Evolutionary conservation across 345 rosid species (phyloP).

Genomic region (Acer negundo): DNA sequence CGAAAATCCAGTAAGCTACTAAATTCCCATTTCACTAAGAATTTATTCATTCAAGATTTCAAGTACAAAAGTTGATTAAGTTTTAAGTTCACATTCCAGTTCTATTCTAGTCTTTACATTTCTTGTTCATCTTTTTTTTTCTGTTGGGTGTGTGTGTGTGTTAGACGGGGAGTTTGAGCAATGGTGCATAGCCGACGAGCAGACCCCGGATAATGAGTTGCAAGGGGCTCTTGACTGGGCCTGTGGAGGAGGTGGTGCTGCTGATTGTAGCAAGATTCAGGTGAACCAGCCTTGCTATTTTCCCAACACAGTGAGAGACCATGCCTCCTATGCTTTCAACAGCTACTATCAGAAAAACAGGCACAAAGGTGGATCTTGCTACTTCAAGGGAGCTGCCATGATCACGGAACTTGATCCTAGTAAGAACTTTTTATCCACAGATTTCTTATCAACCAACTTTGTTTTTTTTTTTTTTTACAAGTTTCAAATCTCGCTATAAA

Average conservation of each 20-base stretch:
- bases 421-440: conserved; percentile 30
- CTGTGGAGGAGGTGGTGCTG: conserved; percentile 66
- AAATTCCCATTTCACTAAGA: background rate
- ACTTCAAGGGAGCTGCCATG: conserved; percentile 78
- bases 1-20: conserved; percentile 40
- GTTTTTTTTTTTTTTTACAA: background rate
- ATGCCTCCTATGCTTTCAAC: conserved; percentile 82
- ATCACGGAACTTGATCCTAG: conserved; percentile 78
- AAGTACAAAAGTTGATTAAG: background rate
- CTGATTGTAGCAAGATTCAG: conserved; percentile 64
- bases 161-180: conserved; percentile 59
- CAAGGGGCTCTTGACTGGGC: conserved; percentile 75
- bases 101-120: background rate
- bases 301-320: conserved; percentile 68
- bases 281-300: conserved; percentile 59
- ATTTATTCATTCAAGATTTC: background rate
- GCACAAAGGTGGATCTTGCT: conserved; percentile 71
- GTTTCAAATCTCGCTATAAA: background rate
- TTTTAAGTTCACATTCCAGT: background rate
- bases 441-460: background rate
- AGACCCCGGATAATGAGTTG: conserved; percentile 66
- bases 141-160: background rate
- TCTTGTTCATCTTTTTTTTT: background rate
- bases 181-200: conserved; percentile 84
- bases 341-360: conserved; percentile 66